Evolutionary conservation across 495 filamentous ascomycete genomes (phyloP), one percentile per base, ranked within the genome.

Genomic region (Daldinia childiae): DNA sequence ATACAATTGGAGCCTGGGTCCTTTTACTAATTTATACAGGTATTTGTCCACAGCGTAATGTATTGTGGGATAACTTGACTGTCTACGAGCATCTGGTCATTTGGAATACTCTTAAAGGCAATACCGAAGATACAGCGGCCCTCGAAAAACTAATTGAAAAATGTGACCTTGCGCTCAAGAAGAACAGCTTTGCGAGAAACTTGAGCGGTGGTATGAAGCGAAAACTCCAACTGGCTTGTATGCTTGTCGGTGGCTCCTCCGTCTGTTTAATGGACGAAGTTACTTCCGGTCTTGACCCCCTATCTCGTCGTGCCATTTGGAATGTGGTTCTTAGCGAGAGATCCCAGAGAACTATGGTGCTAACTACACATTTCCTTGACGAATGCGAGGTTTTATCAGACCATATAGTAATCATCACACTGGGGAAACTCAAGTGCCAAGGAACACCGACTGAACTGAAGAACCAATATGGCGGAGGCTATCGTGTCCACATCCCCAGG

Each of bases 241-340:
- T 92, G 90, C 87, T 93, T 38, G 90, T 90, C n/a, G 91, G 91
- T 15, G 91, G 90, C 24, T 89, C 86, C 36, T 82, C 80, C 7
- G 84, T 93, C 7, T 93, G 91, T 73, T 89, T 90, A 76, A 87
- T 93, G 27, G 91, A 93, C 72, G 91, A 93, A 74, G 90, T 92
- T 12, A 89, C 86, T 29, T 88, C 86, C 45, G 91, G 91, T 1
- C 78, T 93, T 4, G 91, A 93, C 76, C 90, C 91, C 5, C 79
- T 93, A 12, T 87, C 85, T 29, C 79, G 91, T 14, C 80, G 90
- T 17, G 92, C 89, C 67, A 89, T 93, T 57, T 93, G 91, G 91
- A 88, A 92, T 68, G 93, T 93, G 50, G 76, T 93, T 4, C 78
- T 92, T 9, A 86, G 86, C 4, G 91, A 90, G 64, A 81, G 91